A percentile compares a stretch with the other conserved stretches of the same genome.
Evolutionary conservation across 1,284 basidiomycete genomes (phyloP).

Genomic region (Cutaneotrichosporon sp.): DNA sequence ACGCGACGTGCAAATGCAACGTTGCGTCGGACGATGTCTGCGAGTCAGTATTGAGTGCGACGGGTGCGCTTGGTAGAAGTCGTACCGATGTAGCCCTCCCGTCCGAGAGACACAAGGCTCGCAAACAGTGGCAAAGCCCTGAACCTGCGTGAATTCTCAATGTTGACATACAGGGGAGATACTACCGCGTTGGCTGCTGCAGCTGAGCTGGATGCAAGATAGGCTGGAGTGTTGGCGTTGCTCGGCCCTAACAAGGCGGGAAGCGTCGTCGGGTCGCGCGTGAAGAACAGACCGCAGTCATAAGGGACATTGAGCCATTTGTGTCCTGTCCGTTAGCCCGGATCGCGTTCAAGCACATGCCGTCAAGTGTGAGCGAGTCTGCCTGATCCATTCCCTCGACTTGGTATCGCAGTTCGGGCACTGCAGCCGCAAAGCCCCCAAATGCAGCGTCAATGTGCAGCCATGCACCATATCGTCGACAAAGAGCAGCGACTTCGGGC

Average conservation of each 20-base stretch:
- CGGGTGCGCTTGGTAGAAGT: too few relatives aligned
- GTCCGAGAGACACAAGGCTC: conserved; percentile 49
- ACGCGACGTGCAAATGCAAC: conserved; percentile 47
- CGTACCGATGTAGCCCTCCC: conserved; percentile 47
- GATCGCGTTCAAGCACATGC: conserved; percentile 26
- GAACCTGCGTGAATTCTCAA: conserved; percentile 54
- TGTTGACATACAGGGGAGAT: conserved; percentile 46
- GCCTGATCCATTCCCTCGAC: conserved; percentile 47
- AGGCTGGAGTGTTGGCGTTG: conserved; percentile 47
- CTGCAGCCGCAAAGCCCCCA: conserved; percentile 44
- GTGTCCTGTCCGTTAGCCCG: conserved; percentile 34
- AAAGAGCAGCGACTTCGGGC: conserved; percentile 42
- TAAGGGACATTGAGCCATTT: conserved; percentile 53
- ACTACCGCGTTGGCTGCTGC: conserved; percentile 13
- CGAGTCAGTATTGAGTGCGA: too few relatives aligned
- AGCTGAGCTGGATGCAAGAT: conserved; percentile 31
- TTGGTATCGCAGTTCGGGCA: conserved; percentile 46
- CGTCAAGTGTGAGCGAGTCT: conserved; percentile 52
- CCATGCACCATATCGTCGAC: conserved; percentile 50
- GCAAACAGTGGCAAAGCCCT: conserved; percentile 52
- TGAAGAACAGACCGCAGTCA: conserved; percentile 53
- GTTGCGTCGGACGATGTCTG: conserved; percentile 49
- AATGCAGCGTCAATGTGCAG: conserved; percentile 51
- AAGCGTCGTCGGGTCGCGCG: conserved; percentile 35
- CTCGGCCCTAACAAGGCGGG: conserved; percentile 49